Conservation (phyloP, 2,329 filamentous ascomycete genomes). For the Trichoderma citrinoviride region DNA sequence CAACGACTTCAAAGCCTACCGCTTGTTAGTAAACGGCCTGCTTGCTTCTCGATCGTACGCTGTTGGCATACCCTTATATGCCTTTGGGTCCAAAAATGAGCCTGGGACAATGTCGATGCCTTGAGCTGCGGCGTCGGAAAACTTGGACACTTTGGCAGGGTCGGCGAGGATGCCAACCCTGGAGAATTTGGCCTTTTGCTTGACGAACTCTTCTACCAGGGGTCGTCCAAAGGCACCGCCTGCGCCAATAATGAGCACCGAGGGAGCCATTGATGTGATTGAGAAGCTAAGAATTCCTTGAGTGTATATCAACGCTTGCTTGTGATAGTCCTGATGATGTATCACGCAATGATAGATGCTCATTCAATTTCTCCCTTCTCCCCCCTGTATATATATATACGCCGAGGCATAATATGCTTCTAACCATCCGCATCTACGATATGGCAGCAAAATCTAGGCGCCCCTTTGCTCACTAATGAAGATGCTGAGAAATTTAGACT, state of each 20-base stretch:
- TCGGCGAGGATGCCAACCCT: background rate
- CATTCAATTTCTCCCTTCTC: too few relatives aligned
- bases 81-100: background rate
- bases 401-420: background rate
- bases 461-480: slow-evolving; percentile 1
- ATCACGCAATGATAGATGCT: too few relatives aligned
- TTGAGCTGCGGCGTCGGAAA: background rate
- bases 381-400: background rate
- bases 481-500: background rate
- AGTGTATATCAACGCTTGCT: background rate
- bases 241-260: slow-evolving; percentile 1
- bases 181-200: background rate
- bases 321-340: background rate
- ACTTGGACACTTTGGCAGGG: slow-evolving; percentile 4
- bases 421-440: background rate
- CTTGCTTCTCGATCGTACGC: too few relatives aligned
- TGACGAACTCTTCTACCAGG: slow-evolving; percentile 4
- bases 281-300: background rate
- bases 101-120: background rate
- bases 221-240: slow-evolving; percentile 1
- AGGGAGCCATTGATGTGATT: background rate
- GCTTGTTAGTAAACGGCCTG: background rate
- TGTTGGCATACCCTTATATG: background rate
- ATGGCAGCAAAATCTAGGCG: background rate
- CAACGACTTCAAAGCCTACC: slow-evolving; percentile 7